These are phyloP conservation scores for Boletus mariae DNA, from an alignment of 1,284 basidiomycete genomes.

Conservation along the genomic window DNA sequence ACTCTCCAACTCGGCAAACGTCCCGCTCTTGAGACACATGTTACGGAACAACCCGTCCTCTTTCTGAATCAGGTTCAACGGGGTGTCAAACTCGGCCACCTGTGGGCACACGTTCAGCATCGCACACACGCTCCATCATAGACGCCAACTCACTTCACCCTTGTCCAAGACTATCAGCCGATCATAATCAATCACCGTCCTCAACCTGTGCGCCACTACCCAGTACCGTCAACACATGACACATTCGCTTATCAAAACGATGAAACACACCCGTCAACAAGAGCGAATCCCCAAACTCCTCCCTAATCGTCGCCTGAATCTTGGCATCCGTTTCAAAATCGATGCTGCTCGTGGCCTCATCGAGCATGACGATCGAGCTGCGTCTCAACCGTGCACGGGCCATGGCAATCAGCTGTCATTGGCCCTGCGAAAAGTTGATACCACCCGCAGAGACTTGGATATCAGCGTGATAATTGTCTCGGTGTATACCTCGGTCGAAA, in stretches of 20 bases:
- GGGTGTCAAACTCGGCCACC: constrained; percentile 82
- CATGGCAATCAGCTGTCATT: constrained; percentile 71
- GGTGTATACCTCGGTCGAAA: constrained; percentile 31
- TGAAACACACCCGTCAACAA: constrained; percentile 41
- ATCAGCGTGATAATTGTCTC: constrained; percentile 50
- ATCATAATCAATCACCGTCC: constrained; percentile 61
- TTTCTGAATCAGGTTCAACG: constrained; percentile 69
- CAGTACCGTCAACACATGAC: not conserved
- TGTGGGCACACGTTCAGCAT: constrained; percentile 13
- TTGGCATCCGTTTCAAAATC: constrained; percentile 55
- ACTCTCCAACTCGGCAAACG: constrained; percentile 64
- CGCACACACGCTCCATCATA: not conserved
- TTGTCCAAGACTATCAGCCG: constrained; percentile 66
- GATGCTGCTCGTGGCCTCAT: constrained; percentile 65
- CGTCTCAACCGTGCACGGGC: constrained; percentile 61
- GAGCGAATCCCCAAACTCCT: constrained; percentile 54
- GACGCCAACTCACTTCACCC: constrained; percentile 37
- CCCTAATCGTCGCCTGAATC: constrained; percentile 64
- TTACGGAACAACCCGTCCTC: constrained; percentile 72
- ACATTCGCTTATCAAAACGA: not conserved
- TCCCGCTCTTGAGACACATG: constrained; percentile 83
- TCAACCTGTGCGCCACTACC: constrained; percentile 50
- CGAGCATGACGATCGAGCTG: constrained; percentile 64
- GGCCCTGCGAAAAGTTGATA: constrained; percentile 69
- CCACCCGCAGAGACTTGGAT: constrained; percentile 62